phyloP scores from a whole-genome alignment of 2,329 filamentous ascomycete species.

The Huntiella decipiens region DNA sequence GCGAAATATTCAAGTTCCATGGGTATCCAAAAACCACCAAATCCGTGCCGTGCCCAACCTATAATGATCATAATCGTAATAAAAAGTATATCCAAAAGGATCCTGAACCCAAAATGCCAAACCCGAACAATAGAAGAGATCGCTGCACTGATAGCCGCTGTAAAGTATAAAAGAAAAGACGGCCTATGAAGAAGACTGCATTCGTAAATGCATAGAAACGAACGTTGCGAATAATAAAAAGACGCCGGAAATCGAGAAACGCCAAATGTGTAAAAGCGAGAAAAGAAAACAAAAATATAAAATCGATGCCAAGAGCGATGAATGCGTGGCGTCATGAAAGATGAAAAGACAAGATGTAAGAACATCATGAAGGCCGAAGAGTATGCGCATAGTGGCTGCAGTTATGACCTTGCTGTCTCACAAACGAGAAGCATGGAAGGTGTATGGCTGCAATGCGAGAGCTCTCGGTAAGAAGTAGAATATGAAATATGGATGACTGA shows the following conservation, averaged over 20 bases:
- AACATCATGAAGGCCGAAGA: constrained; percentile 8
- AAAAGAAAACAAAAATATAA: not conserved
- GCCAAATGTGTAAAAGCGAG: constrained; percentile 1
- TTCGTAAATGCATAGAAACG: not conserved
- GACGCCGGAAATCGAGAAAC: no score
- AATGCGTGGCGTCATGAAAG: not conserved
- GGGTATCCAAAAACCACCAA: constrained; percentile 11
- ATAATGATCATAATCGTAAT: constrained; percentile 12
- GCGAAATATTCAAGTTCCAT: constrained; percentile 10
- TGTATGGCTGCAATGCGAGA: not conserved
- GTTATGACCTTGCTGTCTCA: not conserved
- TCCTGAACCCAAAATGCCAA: constrained; percentile 3
- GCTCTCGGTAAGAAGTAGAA: not conserved
- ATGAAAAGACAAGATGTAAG: constrained; percentile 8
- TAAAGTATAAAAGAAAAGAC: constrained; percentile 2
- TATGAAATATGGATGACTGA: not conserved
- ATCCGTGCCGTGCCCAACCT: constrained; percentile 4
- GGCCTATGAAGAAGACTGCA: not conserved
- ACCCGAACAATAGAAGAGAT: constrained; percentile 12
- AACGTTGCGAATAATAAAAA: not conserved
- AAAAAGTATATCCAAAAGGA: constrained; percentile 5
- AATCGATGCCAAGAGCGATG: no score
- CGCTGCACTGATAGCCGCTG: constrained; percentile 11
- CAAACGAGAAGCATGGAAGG: not conserved
- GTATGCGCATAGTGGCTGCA: constrained; percentile 3